Conservation (phyloP, 345 rosid species). For the Citrus trifoliata region DNA sequence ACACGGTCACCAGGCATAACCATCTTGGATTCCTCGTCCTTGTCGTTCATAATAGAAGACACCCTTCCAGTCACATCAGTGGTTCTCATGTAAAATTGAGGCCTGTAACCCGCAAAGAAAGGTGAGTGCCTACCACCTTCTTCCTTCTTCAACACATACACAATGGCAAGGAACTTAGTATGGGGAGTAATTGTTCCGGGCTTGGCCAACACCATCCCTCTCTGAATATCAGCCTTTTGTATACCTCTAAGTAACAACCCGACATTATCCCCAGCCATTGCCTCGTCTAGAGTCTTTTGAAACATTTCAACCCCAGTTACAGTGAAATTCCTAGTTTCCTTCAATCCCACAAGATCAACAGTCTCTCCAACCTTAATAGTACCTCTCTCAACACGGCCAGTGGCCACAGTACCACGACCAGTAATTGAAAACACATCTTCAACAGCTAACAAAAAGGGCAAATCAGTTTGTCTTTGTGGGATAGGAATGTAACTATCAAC, state of each 20-base stretch:
- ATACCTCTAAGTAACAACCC: constrained; percentile 89
- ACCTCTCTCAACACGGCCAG: constrained; percentile 92
- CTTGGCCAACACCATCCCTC: constrained; percentile 97
- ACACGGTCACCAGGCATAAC: constrained; percentile 98
- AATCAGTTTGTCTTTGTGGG: constrained; percentile 77
- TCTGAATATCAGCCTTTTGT: constrained; percentile 80
- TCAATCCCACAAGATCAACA: constrained; percentile 80
- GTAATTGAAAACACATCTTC: constrained; percentile 94
- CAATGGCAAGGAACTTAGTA: constrained; percentile 68
- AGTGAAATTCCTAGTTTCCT: constrained; percentile 63
- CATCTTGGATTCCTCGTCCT: constrained; percentile 95
- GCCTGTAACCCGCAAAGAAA: constrained; percentile 80
- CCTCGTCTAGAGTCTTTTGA: constrained; percentile 86
- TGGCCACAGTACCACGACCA: constrained; percentile 89
- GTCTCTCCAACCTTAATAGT: constrained; percentile 71
- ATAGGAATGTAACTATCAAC: constrained; percentile 85
- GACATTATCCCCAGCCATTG: constrained; percentile 89
- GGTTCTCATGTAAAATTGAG: constrained; percentile 96
- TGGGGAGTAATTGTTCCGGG: constrained; percentile 81
- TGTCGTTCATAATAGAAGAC: constrained; percentile 72
- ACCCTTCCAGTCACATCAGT: constrained; percentile 93
- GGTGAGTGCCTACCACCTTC: constrained; percentile 98
- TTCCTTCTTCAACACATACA: constrained; percentile 94
- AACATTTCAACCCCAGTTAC: constrained; percentile 92
- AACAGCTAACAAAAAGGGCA: constrained; percentile 81